Evolutionary conservation across 176 grass and related monocot genomes (phyloP).

Genomic region (Guadua angustifolia): DNA sequence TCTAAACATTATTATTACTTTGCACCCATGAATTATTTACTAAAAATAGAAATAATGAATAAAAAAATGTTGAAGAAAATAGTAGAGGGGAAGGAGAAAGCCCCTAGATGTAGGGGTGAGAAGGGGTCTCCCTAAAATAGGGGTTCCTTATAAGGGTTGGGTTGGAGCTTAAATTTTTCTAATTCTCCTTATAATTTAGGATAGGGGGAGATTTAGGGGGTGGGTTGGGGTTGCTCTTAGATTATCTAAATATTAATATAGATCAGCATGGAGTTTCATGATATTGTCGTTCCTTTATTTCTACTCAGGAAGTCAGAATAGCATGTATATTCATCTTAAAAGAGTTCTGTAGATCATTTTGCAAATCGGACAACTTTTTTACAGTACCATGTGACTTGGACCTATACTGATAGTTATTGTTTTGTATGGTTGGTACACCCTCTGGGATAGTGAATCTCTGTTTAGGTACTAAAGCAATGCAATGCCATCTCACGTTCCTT

Average conservation of each 20-base stretch:
- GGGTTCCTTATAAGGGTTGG: no score
- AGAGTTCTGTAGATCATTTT: slow-evolving; percentile 5
- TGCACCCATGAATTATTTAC: no score
- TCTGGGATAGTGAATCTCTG: background rate
- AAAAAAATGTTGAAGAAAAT: no score
- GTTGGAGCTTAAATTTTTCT: no score
- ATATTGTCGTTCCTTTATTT: background rate
- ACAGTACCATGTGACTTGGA: background rate
- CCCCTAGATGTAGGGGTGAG: no score
- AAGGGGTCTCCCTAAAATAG: no score
- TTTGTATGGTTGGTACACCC: background rate
- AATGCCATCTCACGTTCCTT: background rate
- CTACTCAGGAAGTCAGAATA: background rate
- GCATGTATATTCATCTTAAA: background rate
- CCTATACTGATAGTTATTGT: slow-evolving; percentile 14
- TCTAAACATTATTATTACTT: no score
- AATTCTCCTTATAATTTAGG: no score
- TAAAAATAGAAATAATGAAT: no score
- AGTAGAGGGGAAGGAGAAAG: no score
- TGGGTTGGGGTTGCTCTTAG: no score
- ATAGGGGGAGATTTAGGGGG: no score
- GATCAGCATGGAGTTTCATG: background rate
- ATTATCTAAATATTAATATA: background rate
- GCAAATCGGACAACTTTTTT: background rate
- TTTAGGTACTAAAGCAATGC: background rate